Evolutionary conservation across 148 eudicot species (phyloP).

Genomic region (Salicornia ramosissima): DNA sequence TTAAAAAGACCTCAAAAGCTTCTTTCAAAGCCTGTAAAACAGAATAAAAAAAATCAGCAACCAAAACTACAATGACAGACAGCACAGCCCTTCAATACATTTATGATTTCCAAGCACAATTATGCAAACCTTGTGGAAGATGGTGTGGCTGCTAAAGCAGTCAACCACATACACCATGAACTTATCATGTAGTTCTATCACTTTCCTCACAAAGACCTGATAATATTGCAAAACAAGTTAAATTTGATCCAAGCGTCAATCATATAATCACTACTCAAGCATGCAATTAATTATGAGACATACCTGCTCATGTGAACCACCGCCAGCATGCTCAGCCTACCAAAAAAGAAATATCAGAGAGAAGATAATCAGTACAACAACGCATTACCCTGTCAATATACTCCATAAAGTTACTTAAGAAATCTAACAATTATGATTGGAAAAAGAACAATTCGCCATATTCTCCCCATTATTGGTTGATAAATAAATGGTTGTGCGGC

Average conservation of each 20-base stretch:
- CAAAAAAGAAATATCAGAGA: neutral
- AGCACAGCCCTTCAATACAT: neutral
- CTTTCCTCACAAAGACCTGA: slow-evolving; percentile 73
- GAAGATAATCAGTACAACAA: neutral
- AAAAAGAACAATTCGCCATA: neutral
- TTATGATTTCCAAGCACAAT: neutral
- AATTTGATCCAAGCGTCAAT: neutral
- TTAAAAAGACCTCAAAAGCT: slow-evolving; percentile 70
- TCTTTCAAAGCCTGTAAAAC: slow-evolving; percentile 61
- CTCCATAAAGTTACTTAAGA: neutral
- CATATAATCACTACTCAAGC: neutral
- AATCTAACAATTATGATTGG: neutral
- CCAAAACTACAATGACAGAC: neutral
- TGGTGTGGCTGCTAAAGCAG: slow-evolving; percentile 67
- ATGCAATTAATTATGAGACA: slow-evolving; percentile 6
- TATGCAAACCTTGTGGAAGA: slow-evolving; percentile 63
- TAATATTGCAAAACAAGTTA: neutral
- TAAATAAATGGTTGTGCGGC: too few relatives aligned
- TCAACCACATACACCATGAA: slow-evolving; percentile 69
- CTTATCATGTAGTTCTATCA: slow-evolving; percentile 79
- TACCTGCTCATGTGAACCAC: slow-evolving; percentile 71
- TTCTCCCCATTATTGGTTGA: neutral
- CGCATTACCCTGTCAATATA: neutral
- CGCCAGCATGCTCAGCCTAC: slow-evolving; percentile 25
- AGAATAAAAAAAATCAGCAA: too few relatives aligned